Evolutionary conservation across 495 filamentous ascomycete species (phyloP), one percentile per base, ranked within the genome.

Genomic region (Aspergillus incahuasiensis): DNA sequence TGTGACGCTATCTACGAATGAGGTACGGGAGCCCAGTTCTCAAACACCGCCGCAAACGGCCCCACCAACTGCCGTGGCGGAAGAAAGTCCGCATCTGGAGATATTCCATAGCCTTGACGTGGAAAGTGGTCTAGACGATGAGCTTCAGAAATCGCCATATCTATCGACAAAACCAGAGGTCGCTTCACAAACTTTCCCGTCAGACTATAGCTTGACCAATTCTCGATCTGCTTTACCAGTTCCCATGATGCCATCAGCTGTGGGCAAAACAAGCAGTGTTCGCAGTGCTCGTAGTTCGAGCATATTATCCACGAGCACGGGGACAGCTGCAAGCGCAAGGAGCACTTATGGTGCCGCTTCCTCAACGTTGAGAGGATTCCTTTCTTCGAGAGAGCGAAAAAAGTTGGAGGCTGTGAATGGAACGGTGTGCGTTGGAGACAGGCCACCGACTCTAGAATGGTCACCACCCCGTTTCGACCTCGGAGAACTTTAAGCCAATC

Each of bases 201-300:
- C 63, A 18, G 72, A 71, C 16, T 72, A 68, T 42, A 45, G 59
- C 12, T 15, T 13, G 42, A 69, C 22, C 41, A 58, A 6, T 46
- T 40, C 34, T 22, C 68, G 68, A 6, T 46, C 74, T n/a, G 67
- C 70, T 20, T 50, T 68, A 25, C 73, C 74, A 3, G 71, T 76
- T 15, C 71, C 73, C 12, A 60, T 70, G 4, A 53, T 76, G 16
- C 71, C 68, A 2, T 48, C 63, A 0, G 51, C 58, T 28, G 56
- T 68, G 40, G 61, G 57, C 18, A 74, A 73, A 52, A 56, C 73
- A 9, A 67, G 55, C 48, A 76, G 74, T 41, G 66, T 75, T 21
- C 74, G 72, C 54, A 76, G 73, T 50, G 66, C 64, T 24, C 68
- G 66, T 59, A 75, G 73, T 48, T 76, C 73, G 7, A 76, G 69